A percentile compares a stretch with the other conserved stretches of the same genome.
phyloP scores from a whole-genome alignment of 768 basidiomycete genomes.

The Pleurotus eryngii region DNA sequence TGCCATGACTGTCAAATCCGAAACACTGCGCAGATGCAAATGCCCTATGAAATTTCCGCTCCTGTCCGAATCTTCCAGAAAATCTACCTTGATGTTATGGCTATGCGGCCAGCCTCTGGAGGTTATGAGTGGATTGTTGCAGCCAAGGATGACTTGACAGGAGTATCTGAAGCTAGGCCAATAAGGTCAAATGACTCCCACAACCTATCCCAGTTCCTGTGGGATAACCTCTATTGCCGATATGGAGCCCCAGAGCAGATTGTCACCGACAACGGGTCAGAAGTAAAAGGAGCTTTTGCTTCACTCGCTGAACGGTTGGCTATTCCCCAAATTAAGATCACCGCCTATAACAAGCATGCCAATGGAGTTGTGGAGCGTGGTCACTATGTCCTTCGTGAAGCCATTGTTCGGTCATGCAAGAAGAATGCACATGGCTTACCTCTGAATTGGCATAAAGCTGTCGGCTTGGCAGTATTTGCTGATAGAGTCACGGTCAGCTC shows the following conservation, averaged over 20 bases:
- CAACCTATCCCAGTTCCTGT: conserved; percentile 24
- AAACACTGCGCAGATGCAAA: conserved; percentile 9
- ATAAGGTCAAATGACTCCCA: conserved; percentile 12
- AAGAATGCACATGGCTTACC: neutral
- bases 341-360: conserved; percentile 30
- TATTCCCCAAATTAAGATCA: conserved; percentile 26
- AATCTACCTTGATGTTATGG: conserved; percentile 23
- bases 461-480: conserved; percentile 12
- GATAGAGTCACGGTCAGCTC: conserved; percentile 16
- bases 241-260: conserved; percentile 24
- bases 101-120: conserved; percentile 18
- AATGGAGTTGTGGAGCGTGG: conserved; percentile 34
- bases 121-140: conserved; percentile 20
- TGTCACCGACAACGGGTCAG: conserved; percentile 27
- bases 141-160: conserved; percentile 26
- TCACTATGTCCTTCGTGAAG: conserved; percentile 28
- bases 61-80: conserved; percentile 15
- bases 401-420: conserved; percentile 16
- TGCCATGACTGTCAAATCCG: conserved; percentile 25
- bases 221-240: conserved; percentile 28
- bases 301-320: conserved; percentile 1
- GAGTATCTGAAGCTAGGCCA: conserved; percentile 23
- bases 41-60: conserved; percentile 11
- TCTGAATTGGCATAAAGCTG: neutral
- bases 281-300: conserved; percentile 18